Evolutionary conservation across 2,329 filamentous ascomycete species (phyloP).

Genomic region (Scedosporium boydii): DNA sequence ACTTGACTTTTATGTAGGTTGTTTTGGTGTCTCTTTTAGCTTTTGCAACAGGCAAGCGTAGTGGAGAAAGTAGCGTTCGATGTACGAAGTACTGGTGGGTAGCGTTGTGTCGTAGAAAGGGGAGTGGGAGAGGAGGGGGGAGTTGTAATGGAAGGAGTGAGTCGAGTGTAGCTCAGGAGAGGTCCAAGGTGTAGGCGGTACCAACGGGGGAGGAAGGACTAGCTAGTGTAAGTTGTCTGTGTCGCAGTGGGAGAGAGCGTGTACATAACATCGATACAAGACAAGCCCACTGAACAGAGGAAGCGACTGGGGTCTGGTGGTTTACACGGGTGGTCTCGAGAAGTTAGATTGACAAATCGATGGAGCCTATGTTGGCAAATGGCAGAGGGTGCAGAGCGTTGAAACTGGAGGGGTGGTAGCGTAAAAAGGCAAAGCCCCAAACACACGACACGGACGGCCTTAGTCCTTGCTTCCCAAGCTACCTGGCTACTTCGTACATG

Average conservation of each 20-base stretch:
- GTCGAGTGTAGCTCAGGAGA: no score
- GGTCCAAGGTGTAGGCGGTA: no score
- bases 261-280: no score
- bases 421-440: slow-evolving; percentile 1
- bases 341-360: background rate
- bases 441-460: background rate
- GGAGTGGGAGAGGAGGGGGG: background rate
- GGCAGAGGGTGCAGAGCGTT: background rate
- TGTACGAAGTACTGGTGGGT: background rate
- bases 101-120: background rate
- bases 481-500: background rate
- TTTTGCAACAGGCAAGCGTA: background rate
- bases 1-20: background rate
- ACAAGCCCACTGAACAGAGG: no score
- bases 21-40: slow-evolving; percentile 2
- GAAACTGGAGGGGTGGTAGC: background rate
- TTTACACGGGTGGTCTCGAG: no score
- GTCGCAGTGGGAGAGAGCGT: no score
- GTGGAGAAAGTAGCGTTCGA: background rate
- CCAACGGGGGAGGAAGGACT: no score
- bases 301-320: no score
- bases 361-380: background rate
- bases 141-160: background rate
- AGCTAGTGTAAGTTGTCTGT: no score
- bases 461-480: background rate